Evolutionary conservation across 441 rosid species (phyloP).

Genomic region (Aquilaria agallochum): DNA sequence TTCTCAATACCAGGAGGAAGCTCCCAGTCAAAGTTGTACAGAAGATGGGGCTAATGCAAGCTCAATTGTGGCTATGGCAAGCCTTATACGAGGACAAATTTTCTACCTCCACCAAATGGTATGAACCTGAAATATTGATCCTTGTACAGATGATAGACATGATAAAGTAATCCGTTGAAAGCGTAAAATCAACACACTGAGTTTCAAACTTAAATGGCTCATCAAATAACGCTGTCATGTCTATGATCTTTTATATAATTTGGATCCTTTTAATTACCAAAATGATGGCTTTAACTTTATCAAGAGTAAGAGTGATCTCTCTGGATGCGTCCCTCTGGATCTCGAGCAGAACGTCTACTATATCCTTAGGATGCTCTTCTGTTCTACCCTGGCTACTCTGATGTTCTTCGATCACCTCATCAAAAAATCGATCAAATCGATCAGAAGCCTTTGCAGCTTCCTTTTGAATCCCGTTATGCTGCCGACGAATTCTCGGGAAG

Average conservation of each 20-base stretch:
- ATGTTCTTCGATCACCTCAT: slow-evolving; percentile 31
- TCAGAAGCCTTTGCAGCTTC: slow-evolving; percentile 20
- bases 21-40: slow-evolving; percentile 45
- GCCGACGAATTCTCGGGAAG: slow-evolving; percentile 22
- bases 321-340: slow-evolving; percentile 25
- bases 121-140: slow-evolving; percentile 41
- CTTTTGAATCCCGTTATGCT: slow-evolving; percentile 38
- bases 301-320: slow-evolving; percentile 35
- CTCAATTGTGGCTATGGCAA: slow-evolving; percentile 33
- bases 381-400: neutral
- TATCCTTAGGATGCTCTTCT: slow-evolving; percentile 22
- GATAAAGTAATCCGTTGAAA: neutral
- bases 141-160: slow-evolving; percentile 10
- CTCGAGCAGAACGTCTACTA: slow-evolving; percentile 35
- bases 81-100: slow-evolving; percentile 34
- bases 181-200: neutral
- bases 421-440: slow-evolving; percentile 24
- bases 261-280: neutral
- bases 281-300: neutral
- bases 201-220: neutral
- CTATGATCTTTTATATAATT: too few species aligned
- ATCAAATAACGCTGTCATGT: too few species aligned
- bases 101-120: slow-evolving; percentile 47
- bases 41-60: slow-evolving; percentile 40
- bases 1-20: slow-evolving; percentile 32